A percentile compares a stretch with the other conserved stretches of the same genome.
Conservation (phyloP, 164 flowering plant species). For the Pachysandra terminalis region DNA sequence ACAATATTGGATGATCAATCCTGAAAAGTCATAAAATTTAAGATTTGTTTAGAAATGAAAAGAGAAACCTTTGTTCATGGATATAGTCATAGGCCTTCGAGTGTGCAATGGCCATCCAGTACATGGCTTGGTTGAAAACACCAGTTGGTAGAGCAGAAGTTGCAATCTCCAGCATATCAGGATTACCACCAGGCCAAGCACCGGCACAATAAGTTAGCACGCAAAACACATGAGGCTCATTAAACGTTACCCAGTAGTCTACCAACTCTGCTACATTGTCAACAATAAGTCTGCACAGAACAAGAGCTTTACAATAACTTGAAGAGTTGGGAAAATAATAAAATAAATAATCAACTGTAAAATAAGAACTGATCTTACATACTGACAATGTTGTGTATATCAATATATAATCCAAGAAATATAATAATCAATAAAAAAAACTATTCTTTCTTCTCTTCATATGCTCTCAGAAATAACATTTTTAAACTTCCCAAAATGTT, state of each 20-base stretch:
- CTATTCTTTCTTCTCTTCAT: no score
- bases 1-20: no score
- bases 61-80: constrained; percentile 55
- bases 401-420: not conserved
- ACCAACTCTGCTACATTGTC: constrained; percentile 72
- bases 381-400: not conserved
- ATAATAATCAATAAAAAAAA: not conserved
- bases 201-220: constrained; percentile 97
- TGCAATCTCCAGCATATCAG: constrained; percentile 90
- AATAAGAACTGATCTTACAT: not conserved
- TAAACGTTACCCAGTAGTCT: constrained; percentile 95
- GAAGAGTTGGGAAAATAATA: not conserved
- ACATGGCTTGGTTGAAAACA: constrained; percentile 78
- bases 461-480: no score
- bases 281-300: constrained; percentile 77
- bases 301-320: constrained; percentile 1
- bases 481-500: not conserved
- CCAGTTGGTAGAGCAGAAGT: constrained; percentile 93
- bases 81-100: constrained; percentile 85
- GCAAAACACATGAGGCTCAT: constrained; percentile 95
- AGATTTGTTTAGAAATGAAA: constrained; percentile 4
- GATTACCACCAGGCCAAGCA: constrained; percentile 98
- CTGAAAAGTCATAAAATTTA: not conserved
- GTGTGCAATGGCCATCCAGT: constrained; percentile 92
- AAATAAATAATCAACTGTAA: not conserved